These are phyloP conservation scores for Aspergillus sp. DNA, from an alignment of 2,329 filamentous ascomycete genomes.

Conservation along the genomic window DNA sequence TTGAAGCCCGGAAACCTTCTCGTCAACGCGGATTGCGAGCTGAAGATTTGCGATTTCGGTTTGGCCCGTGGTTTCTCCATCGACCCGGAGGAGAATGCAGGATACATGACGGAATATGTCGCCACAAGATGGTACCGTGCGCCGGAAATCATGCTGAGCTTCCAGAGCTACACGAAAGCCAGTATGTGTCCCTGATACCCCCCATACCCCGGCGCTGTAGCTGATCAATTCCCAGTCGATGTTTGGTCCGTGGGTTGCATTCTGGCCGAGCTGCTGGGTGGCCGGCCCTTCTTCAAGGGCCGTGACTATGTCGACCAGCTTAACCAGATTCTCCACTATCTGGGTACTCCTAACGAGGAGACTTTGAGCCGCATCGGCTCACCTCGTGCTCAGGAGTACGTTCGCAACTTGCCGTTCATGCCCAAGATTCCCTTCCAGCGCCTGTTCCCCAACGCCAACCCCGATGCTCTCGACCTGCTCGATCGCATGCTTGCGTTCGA, in stretches of 20 bases:
- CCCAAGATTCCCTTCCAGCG: conserved; percentile 85
- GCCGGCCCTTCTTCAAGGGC: conserved; percentile 98
- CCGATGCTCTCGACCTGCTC: conserved; percentile 89
- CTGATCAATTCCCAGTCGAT: conserved; percentile 67
- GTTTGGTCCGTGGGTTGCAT: conserved; percentile 99
- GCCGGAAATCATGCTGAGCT: conserved; percentile 98
- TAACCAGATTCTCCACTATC: conserved; percentile 97
- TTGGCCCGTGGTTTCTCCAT: conserved; percentile 94
- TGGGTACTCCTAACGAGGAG: conserved; percentile 94
- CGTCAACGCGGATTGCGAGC: conserved; percentile 97
- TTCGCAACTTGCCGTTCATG: conserved; percentile 94
- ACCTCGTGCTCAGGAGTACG: conserved; percentile 94
- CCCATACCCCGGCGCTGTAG: conserved; percentile 4
- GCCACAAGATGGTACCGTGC: conserved; percentile 98
- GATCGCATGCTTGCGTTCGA: conserved; percentile 98
- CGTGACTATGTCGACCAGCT: conserved; percentile 99
- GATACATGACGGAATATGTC: conserved; percentile 99
- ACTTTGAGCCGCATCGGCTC: conserved; percentile 92
- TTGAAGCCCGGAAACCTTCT: conserved; percentile 95
- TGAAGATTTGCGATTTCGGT: conserved; percentile 99
- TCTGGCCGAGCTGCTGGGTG: conserved; percentile 90
- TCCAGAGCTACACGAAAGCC: conserved; percentile 99
- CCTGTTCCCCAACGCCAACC: conserved; percentile 93
- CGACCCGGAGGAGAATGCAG: conserved; percentile 96
- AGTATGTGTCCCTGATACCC: conserved; percentile 65